phyloP scores from a whole-genome alignment of 139 green algal genomes.

The Micractinium sp. region DNA sequence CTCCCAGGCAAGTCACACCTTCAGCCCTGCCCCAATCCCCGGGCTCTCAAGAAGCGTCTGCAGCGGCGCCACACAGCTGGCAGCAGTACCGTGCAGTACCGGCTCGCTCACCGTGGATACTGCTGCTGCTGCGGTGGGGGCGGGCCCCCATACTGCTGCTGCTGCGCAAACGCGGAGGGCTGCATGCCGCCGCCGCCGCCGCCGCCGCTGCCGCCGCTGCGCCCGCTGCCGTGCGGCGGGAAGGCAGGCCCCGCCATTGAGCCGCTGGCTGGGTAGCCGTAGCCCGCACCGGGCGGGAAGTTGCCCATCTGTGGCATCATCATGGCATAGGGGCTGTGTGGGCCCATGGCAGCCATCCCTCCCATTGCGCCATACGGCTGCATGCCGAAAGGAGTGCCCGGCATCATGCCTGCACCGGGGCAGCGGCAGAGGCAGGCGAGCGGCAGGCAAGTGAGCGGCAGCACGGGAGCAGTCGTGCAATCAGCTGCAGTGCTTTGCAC shows the following conservation, averaged over 20 bases:
- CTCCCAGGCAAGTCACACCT: not conserved
- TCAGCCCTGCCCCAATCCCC: too few relatives aligned
- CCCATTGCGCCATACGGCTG: constrained; percentile 1
- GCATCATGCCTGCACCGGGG: constrained; percentile 25
- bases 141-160: not conserved
- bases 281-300: not conserved
- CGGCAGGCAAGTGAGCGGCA: too few relatives aligned
- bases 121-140: constrained; percentile 14
- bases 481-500: too few relatives aligned
- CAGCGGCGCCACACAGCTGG: not conserved
- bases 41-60: too few relatives aligned
- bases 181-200: constrained; percentile 8
- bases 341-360: constrained; percentile 11
- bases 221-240: not conserved
- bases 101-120: not conserved
- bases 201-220: not conserved
- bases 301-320: constrained; percentile 13
- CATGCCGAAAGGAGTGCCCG: not conserved
- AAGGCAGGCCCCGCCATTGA: not conserved
- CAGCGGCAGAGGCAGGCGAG: not conserved
- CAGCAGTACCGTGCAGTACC: not conserved
- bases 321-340: constrained; percentile 17
- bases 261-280: not conserved
- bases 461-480: too few relatives aligned
- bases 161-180: not conserved